Base-by-base conservation (phyloP, 2,329 filamentous ascomycete genomes). In the Botrytis sinoallii region DNA sequence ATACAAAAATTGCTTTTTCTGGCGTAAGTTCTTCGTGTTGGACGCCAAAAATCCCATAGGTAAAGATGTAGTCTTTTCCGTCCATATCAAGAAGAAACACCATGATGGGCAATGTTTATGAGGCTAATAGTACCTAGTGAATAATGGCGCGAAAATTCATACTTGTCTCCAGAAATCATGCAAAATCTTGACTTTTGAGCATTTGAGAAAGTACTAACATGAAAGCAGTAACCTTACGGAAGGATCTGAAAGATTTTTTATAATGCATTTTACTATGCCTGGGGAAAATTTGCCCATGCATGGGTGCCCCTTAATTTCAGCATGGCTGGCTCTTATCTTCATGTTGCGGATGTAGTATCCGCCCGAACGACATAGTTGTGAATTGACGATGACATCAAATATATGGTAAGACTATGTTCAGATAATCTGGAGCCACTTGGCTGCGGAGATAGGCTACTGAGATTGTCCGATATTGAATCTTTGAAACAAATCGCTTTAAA, bases 1-100 rank as follows among this genome's bases (percentile, higher is more conserved):
- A 68, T 9, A 75, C 75, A 2, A 38, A 29, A 35, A 60, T 48
- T 32, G n/a, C 18, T 63, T 76, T 75, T 46, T 72, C 61, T 18
- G 64, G 42, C 18, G 73, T 75, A 32, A 76, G 38, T 35, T 61
- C 59, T 52, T 71, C 64, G 42, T 76, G 71, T 63, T 76, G 75
- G 4, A 76, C 57, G 16, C 75, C 75, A 48, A 76, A 76, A 32
- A 76, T 55, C 1, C 73, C 75, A 60, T 74, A 74, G 20, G 71
- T 74, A 38, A 76, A 74, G 55, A 75, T n/a, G 20, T 74, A 74
- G 12, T 74, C 74, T 10, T 73, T 67, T 16, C 38, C 64, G 44
- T 63, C 38, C 38, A 71, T 61, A 71, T 76, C 74, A 60, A 73
- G 29, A 12, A 76, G 69, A 46, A 73, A 75, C n/a, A 75, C 75